Percentiles rank a stretch among this genome's conserved stretches.
Conservation (phyloP, 495 filamentous ascomycete species). For the Penicillium nucicola region DNA sequence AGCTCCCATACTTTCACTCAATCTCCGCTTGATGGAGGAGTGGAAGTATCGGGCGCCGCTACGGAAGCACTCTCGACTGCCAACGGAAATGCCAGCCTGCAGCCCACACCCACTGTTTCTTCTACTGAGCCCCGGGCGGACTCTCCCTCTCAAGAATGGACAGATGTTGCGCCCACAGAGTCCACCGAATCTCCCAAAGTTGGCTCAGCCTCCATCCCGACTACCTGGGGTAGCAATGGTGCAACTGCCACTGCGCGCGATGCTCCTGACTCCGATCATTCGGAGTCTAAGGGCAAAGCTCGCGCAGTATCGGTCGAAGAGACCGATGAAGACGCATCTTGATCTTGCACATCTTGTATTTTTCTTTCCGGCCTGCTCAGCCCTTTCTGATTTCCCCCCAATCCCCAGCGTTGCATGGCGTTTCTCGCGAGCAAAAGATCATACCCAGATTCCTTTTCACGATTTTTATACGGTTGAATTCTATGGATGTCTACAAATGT, state of each 20-base stretch:
- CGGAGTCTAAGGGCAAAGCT: constrained; percentile 42
- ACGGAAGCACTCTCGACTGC: constrained; percentile 1
- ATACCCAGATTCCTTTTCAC: constrained; percentile 27
- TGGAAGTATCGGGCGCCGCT: neutral
- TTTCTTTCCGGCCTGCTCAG: neutral
- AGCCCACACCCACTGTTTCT: constrained; percentile 6
- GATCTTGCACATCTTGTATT: constrained; percentile 1
- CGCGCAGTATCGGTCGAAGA: constrained; percentile 50
- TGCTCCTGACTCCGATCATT: neutral
- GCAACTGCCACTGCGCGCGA: neutral
- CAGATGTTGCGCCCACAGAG: constrained; percentile 28
- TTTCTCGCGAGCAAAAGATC: constrained; percentile 28
- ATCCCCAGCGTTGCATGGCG: constrained; percentile 29
- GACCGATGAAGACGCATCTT: constrained; percentile 38
- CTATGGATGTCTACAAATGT: constrained; percentile 1
- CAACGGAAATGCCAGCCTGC: constrained; percentile 9
- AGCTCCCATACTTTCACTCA: neutral
- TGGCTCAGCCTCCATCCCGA: constrained; percentile 6
- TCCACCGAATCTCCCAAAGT: constrained; percentile 6
- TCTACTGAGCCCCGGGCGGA: constrained; percentile 18
- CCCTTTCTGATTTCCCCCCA: constrained; percentile 1
- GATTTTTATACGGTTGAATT: constrained; percentile 7
- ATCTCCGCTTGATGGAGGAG: neutral
- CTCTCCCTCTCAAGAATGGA: constrained; percentile 38
- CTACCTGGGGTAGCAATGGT: constrained; percentile 14